Evolutionary conservation across 1,284 basidiomycete species (phyloP).

Genomic region (Rhodotorula sp.): DNA sequence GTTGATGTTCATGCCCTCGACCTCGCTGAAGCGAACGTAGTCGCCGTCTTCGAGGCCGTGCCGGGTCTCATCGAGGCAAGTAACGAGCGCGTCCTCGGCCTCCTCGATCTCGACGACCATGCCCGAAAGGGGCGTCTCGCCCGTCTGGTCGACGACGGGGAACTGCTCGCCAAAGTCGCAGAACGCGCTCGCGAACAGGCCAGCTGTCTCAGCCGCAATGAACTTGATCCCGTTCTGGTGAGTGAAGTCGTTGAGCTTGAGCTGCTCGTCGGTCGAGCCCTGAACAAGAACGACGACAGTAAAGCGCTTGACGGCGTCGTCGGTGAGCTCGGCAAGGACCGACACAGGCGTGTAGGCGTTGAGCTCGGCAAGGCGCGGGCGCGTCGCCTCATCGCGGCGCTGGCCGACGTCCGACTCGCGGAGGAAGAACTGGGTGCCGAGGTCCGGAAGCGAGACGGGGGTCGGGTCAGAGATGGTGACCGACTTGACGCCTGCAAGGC

Average conservation of each 20-base stretch:
- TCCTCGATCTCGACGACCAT: constrained; percentile 93
- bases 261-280: constrained; percentile 73
- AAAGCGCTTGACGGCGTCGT: constrained; percentile 72
- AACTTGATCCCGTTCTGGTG: constrained; percentile 87
- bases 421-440: constrained; percentile 97
- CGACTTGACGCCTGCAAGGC: constrained; percentile 94
- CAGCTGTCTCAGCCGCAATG: constrained; percentile 87
- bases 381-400: constrained; percentile 79
- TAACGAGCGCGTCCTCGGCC: constrained; percentile 87
- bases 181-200: constrained; percentile 93
- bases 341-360: constrained; percentile 96
- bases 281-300: constrained; percentile 86
- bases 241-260: constrained; percentile 94
- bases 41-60: constrained; percentile 98
- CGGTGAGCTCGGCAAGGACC: constrained; percentile 69
- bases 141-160: constrained; percentile 90
- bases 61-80: constrained; percentile 93
- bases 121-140: constrained; percentile 87
- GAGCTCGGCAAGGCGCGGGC: constrained; percentile 88
- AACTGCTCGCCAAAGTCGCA: constrained; percentile 96
- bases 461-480: constrained; percentile 96
- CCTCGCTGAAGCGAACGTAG: constrained; percentile 95
- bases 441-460: constrained; percentile 79
- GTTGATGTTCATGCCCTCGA: constrained; percentile 80
- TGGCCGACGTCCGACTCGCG: constrained; percentile 84